A percentile compares a stretch with the other conserved stretches of the same genome.
Conservation (phyloP, 2,329 filamentous ascomycete genomes). For the Leptographium radiaticola region DNA sequence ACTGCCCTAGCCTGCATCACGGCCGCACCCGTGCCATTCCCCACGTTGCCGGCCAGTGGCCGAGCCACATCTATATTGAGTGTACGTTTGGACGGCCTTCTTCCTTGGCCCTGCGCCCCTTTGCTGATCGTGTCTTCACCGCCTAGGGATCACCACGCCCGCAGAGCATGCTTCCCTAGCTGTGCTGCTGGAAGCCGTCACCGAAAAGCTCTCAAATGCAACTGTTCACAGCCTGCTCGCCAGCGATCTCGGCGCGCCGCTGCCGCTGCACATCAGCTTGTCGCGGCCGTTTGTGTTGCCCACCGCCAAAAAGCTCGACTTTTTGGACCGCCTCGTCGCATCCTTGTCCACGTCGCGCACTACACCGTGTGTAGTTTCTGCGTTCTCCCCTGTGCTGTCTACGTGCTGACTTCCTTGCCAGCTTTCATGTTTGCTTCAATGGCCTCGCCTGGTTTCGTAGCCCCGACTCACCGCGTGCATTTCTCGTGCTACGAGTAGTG, state of each 20-base stretch:
- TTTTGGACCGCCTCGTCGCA: slow-evolving; percentile 42
- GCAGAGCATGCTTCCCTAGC: slow-evolving; percentile 34
- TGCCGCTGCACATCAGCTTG: slow-evolving; percentile 82
- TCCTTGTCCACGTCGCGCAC: slow-evolving; percentile 21
- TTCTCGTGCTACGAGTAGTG: slow-evolving; percentile 62
- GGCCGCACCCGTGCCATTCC: slow-evolving; percentile 72
- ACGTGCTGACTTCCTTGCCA: neutral
- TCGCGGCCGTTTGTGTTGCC: slow-evolving; percentile 67
- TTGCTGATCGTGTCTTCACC: neutral
- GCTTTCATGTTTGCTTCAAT: slow-evolving; percentile 26
- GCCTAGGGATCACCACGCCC: slow-evolving; percentile 39
- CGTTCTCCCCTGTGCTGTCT: neutral
- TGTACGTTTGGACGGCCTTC: slow-evolving; percentile 43
- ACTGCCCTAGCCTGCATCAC: slow-evolving; percentile 75
- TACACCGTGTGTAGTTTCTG: neutral
- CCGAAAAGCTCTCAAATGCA: slow-evolving; percentile 14
- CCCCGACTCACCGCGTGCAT: slow-evolving; percentile 57
- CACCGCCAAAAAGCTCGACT: slow-evolving; percentile 58
- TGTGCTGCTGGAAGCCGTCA: slow-evolving; percentile 26
- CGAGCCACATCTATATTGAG: slow-evolving; percentile 82
- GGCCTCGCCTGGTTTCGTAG: slow-evolving; percentile 37
- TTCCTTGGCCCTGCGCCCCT: neutral
- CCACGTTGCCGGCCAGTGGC: slow-evolving; percentile 84
- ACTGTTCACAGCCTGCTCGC: slow-evolving; percentile 55
- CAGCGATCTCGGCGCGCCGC: slow-evolving; percentile 62